These are phyloP conservation scores for Eucalyptus curtisii DNA, from an alignment of 345 rosid genomes.

Conservation along the genomic window DNA sequence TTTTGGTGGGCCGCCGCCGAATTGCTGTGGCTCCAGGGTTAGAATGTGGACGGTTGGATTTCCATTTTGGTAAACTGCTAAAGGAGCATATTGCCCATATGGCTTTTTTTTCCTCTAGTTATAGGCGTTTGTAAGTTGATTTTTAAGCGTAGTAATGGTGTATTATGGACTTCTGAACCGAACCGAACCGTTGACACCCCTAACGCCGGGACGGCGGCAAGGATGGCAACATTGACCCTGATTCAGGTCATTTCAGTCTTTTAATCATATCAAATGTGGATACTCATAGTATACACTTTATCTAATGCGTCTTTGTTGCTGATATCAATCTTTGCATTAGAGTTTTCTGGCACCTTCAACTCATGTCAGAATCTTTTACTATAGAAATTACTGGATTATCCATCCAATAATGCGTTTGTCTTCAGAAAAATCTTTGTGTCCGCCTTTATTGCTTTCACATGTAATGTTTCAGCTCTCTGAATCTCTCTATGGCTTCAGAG, in stretches of 20 bases:
- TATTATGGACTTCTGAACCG: no score
- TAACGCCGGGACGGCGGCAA: constrained; percentile 9
- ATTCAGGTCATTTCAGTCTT: neutral
- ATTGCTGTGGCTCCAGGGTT: no score
- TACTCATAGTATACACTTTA: neutral
- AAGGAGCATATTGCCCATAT: no score
- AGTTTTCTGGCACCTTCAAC: neutral
- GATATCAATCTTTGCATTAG: neutral
- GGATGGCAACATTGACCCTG: constrained; percentile 31
- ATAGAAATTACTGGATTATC: neutral
- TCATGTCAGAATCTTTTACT: neutral
- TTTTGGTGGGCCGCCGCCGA: no score
- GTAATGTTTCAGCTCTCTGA: neutral
- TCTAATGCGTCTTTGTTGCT: neutral
- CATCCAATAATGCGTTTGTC: neutral
- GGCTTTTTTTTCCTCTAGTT: no score
- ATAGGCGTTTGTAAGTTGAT: no score
- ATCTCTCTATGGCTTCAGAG: neutral
- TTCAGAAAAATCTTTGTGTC: neutral
- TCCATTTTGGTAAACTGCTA: no score
- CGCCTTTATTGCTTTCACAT: neutral
- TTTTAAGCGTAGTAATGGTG: neutral
- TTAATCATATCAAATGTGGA: neutral
- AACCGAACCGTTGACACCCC: no score
- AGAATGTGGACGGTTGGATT: no score